These are phyloP conservation scores for Backusella mclennaniae DNA, from an alignment of 192 early-diverging fungal species.

Conservation along the genomic window DNA sequence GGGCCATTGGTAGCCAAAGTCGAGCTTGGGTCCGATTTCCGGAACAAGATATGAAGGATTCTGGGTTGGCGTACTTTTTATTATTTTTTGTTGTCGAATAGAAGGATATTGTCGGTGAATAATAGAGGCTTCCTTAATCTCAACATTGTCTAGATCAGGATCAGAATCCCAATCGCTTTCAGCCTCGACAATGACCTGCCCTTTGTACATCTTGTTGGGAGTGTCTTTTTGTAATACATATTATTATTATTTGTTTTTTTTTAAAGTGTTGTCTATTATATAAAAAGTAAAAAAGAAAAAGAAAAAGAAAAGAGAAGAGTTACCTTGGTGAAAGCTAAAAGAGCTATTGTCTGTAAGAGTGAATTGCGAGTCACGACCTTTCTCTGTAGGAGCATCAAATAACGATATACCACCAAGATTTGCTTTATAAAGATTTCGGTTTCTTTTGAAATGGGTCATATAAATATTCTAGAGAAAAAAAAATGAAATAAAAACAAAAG, in stretches of 20 bases:
- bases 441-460: neutral
- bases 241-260: no score
- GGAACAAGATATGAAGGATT: neutral
- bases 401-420: slow-evolving; percentile 5
- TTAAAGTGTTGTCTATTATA: neutral
- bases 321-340: slow-evolving; percentile 8
- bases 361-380: slow-evolving; percentile 8
- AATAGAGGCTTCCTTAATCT: slow-evolving; percentile 12
- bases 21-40: slow-evolving; percentile 1
- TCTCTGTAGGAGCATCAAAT: neutral
- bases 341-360: neutral
- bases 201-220: neutral
- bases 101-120: slow-evolving; percentile 1
- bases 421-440: slow-evolving; percentile 1
- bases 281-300: neutral
- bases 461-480: neutral
- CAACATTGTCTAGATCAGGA: slow-evolving; percentile 9
- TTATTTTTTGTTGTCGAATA: neutral
- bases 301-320: no score
- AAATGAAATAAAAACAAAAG: neutral
- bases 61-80: neutral
- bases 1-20: slow-evolving; percentile 17
- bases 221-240: neutral
- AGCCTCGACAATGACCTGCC: neutral
- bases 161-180: slow-evolving; percentile 26